Evolutionary conservation across 306 rosid species (phyloP).

Genomic region (Castanopsis chinensis): DNA sequence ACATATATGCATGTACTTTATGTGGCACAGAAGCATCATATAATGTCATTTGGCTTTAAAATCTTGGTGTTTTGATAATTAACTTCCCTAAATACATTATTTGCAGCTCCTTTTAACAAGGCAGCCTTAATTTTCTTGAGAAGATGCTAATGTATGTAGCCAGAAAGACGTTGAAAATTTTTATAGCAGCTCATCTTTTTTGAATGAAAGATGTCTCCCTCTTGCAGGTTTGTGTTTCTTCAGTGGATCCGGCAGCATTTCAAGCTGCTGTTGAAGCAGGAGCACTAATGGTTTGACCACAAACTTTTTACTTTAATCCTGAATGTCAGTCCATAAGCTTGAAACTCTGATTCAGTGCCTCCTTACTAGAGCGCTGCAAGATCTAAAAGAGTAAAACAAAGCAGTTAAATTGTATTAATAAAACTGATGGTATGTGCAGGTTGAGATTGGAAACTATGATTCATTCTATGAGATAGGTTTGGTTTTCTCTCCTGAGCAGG

Average conservation of each 20-base stretch:
- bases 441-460: conserved; percentile 94
- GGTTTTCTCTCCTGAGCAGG: conserved; percentile 84
- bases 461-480: conserved; percentile 83
- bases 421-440: conserved; percentile 44
- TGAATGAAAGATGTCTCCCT: conserved; percentile 8
- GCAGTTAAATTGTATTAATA: background rate
- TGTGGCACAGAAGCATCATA: background rate
- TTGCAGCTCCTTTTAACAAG: background rate
- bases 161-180: background rate
- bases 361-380: conserved; percentile 2
- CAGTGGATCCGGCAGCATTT: conserved; percentile 75
- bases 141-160: background rate
- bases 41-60: background rate
- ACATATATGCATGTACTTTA: background rate
- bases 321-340: background rate
- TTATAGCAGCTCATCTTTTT: background rate
- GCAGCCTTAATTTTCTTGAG: background rate
- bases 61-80: background rate
- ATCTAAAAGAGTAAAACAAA: background rate
- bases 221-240: conserved; percentile 91
- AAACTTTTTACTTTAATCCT: conserved; percentile 20
- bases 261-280: conserved; percentile 86
- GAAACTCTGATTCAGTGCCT: background rate
- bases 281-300: conserved; percentile 69
- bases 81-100: background rate